Conservation (phyloP, 257 asterid species). For the Eustoma russellianum region DNA sequence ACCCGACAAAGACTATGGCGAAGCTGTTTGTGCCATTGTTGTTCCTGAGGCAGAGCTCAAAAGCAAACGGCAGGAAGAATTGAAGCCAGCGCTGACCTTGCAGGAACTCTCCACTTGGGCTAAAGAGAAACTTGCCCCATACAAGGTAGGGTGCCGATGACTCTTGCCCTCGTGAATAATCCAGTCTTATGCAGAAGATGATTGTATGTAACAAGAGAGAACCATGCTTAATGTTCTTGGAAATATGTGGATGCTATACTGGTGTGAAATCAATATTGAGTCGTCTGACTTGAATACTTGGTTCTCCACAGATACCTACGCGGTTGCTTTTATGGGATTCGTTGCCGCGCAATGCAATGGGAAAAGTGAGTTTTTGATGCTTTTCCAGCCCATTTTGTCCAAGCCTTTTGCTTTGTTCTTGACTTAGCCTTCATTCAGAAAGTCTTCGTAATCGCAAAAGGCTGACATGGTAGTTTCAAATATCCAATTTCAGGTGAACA, state of each 20-base stretch:
- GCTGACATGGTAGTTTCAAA: background rate
- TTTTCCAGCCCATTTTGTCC: background rate
- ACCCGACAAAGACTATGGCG: constrained; percentile 88
- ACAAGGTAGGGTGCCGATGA: constrained; percentile 47
- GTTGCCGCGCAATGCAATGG: constrained; percentile 94
- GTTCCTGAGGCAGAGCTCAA: constrained; percentile 53
- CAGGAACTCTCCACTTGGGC: constrained; percentile 79
- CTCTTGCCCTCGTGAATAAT: too few species aligned
- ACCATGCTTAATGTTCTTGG: too few species aligned
- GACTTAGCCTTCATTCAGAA: too few species aligned
- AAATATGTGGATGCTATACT: too few species aligned
- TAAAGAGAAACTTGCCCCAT: constrained; percentile 90
- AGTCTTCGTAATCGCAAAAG: background rate
- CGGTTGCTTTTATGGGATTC: constrained; percentile 70
- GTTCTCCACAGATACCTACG: constrained; percentile 54
- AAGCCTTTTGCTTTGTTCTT: background rate
- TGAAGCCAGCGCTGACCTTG: constrained; percentile 67
- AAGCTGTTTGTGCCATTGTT: constrained; percentile 71
- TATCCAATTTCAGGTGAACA: constrained; percentile 54
- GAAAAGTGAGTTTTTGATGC: constrained; percentile 46
- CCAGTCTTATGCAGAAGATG: too few species aligned
- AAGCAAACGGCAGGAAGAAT: constrained; percentile 47
- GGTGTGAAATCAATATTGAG: background rate
- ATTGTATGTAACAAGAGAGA: too few species aligned
- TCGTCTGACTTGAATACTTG: background rate